Base-by-base conservation (phyloP, 331 rosid genomes). In the Saraca asoca region DNA sequence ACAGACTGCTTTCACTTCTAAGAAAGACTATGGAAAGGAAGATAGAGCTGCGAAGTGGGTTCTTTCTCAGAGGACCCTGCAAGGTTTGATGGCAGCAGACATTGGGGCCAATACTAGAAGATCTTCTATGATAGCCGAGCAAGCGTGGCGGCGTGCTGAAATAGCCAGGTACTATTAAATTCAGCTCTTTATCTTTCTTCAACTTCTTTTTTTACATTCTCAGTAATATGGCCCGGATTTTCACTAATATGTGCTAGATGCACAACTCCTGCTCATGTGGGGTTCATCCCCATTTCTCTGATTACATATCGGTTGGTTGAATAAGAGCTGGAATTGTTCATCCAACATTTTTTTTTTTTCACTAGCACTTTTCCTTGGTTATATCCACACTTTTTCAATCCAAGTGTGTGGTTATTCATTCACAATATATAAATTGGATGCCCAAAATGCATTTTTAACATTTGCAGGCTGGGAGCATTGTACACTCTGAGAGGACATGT, bases 101-200 rank as follows among this genome's bases (percentile, higher is more conserved):
- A 70, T 73, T 37, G 85, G 73, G 14, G 44, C 0, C 76, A 66
- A 41, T n/a, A 73, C 82, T 31, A 74, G 70, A 64, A 29, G 77
- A 16, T 78, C 95, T 68, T 76, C 87, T 71, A 19, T 79, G 73
- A 83, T 90, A 37, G 95, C 87, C 2, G 92, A 87, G 70, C 92
- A 87, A 76, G 95, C 96, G 75, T 78, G 75, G 68, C 73, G 95
- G 62, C 90, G 92, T 4, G 95, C 95, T 50, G 95, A 90, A 72
- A 90, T 90, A 38, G 95, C 92, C 72, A 87, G 93, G 96, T 89
- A 66, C 49, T 24, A 5, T 17, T 17, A 18, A 37, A 39, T 44
- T 37, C 38, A 61, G 7, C 18, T 70, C 37, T 46, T 39, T 51
- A 44, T 39, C 7, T 6, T 38, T 38, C 2, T 9, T 5, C 42